Evolutionary conservation across 371 early-diverging fungal genomes (phyloP).

Genomic region (Lichtheimia corymbifera): DNA sequence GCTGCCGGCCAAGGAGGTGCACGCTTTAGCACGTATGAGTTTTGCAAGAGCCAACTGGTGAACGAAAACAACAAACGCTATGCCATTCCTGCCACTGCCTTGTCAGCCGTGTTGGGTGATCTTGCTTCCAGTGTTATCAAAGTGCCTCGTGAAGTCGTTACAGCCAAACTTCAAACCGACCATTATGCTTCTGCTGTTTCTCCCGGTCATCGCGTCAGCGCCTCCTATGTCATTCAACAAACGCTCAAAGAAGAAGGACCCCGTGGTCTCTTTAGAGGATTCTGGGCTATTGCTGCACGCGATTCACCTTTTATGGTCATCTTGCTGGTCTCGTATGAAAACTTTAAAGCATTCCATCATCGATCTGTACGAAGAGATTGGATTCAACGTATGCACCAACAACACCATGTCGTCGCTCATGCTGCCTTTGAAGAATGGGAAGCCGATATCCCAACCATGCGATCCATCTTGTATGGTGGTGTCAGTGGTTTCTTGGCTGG

Average conservation of each 20-base stretch:
- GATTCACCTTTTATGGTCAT: constrained; percentile 88
- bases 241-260: constrained; percentile 69
- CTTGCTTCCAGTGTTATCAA: constrained; percentile 77
- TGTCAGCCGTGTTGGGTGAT: constrained; percentile 79
- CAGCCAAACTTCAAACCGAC: constrained; percentile 74
- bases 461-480: constrained; percentile 74
- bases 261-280: constrained; percentile 75
- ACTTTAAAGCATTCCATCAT: constrained; percentile 75
- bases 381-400: constrained; percentile 35
- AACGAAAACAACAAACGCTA: constrained; percentile 23
- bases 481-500: constrained; percentile 81
- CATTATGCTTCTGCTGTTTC: constrained; percentile 35
- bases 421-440: constrained; percentile 55
- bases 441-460: constrained; percentile 69
- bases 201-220: constrained; percentile 20
- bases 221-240: constrained; percentile 54
- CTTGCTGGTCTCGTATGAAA: constrained; percentile 79
- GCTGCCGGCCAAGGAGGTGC: constrained; percentile 81
- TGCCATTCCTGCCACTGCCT: constrained; percentile 64
- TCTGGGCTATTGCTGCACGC: constrained; percentile 74
- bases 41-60: constrained; percentile 65
- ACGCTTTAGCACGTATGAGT: constrained; percentile 77
- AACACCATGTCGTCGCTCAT: constrained; percentile 43
- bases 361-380: constrained; percentile 42
- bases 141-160: constrained; percentile 85